phyloP scores from a whole-genome alignment of 768 basidiomycete genomes.

The Imleria badia region DNA sequence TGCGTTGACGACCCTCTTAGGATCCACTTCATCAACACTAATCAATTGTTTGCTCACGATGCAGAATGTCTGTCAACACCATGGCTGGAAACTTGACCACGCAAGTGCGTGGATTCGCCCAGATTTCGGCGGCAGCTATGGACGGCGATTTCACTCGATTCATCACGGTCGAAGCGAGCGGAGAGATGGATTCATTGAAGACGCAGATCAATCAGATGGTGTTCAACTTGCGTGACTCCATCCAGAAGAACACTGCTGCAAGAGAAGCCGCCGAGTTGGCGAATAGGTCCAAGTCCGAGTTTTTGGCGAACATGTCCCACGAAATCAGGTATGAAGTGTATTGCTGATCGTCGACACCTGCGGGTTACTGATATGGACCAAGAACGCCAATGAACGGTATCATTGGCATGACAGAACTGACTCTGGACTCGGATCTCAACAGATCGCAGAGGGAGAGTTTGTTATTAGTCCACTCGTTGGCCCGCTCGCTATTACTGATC shows the following conservation, averaged over 20 bases:
- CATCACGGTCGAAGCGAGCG: constrained; percentile 97
- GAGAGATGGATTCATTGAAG: constrained; percentile 99
- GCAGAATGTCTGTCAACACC: constrained; percentile 91
- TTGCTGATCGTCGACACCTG: background rate
- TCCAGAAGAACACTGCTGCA: constrained; percentile 98
- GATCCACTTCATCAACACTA: background rate
- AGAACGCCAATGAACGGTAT: constrained; percentile 99
- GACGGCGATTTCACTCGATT: constrained; percentile 98
- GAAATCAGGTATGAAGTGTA: constrained; percentile 78
- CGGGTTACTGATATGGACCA: constrained; percentile 12
- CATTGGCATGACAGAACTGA: constrained; percentile 99
- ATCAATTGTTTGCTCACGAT: background rate
- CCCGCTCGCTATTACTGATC: constrained; percentile 88
- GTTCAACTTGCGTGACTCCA: constrained; percentile 91
- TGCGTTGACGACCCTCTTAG: constrained; percentile 39
- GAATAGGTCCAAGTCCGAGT: constrained; percentile 96
- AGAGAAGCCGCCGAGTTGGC: constrained; percentile 96
- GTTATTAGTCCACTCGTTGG: constrained; percentile 92
- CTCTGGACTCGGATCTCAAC: constrained; percentile 94
- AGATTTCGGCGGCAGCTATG: constrained; percentile 97
- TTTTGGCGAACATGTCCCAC: constrained; percentile 98
- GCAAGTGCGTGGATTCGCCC: constrained; percentile 97
- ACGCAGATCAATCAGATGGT: constrained; percentile 99
- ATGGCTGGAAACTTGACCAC: constrained; percentile 98
- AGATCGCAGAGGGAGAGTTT: constrained; percentile 94